Conservation (phyloP, 768 basidiomycete genomes). For the Boletus reticulatus region DNA sequence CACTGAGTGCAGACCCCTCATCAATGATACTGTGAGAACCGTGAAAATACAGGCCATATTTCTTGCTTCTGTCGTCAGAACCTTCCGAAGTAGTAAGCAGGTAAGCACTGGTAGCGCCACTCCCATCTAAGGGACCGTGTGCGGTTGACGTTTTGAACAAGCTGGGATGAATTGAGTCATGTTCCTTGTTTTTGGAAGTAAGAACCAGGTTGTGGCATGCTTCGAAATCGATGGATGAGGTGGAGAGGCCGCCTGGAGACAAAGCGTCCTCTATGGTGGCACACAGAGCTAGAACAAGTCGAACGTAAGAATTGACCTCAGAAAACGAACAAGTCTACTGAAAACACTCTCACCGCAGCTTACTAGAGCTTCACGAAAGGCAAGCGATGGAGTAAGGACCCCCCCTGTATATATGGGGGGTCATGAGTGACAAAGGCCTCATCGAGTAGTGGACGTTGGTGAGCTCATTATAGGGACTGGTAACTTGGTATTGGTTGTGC, state of each 20-base stretch:
- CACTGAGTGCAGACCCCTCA: slow-evolving; percentile 19
- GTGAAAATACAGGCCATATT: slow-evolving; percentile 25
- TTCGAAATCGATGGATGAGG: slow-evolving; percentile 20
- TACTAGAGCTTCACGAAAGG: slow-evolving; percentile 14
- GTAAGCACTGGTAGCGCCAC: slow-evolving; percentile 4
- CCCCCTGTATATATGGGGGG: slow-evolving; percentile 18
- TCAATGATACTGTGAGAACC: slow-evolving; percentile 22
- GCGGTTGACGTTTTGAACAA: slow-evolving; percentile 14
- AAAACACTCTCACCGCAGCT: slow-evolving; percentile 13
- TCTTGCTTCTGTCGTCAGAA: neutral
- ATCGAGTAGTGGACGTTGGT: too few relatives aligned
- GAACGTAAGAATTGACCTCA: too few relatives aligned
- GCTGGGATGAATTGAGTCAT: slow-evolving; percentile 14
- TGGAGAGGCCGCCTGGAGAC: slow-evolving; percentile 21
- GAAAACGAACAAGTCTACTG: too few relatives aligned
- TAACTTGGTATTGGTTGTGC: too few relatives aligned
- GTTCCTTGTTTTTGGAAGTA: slow-evolving; percentile 10
- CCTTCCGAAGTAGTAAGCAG: slow-evolving; percentile 9
- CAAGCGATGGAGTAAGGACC: slow-evolving; percentile 1
- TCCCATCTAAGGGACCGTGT: slow-evolving; percentile 19
- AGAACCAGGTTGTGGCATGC: slow-evolving; percentile 22
- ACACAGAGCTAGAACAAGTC: slow-evolving; percentile 10
- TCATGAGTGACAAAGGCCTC: slow-evolving; percentile 7
- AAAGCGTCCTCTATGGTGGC: slow-evolving; percentile 8
- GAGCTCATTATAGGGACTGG: too few relatives aligned